Conservation (phyloP, 306 rosid genomes). For the Rosa multiflora region DNA sequence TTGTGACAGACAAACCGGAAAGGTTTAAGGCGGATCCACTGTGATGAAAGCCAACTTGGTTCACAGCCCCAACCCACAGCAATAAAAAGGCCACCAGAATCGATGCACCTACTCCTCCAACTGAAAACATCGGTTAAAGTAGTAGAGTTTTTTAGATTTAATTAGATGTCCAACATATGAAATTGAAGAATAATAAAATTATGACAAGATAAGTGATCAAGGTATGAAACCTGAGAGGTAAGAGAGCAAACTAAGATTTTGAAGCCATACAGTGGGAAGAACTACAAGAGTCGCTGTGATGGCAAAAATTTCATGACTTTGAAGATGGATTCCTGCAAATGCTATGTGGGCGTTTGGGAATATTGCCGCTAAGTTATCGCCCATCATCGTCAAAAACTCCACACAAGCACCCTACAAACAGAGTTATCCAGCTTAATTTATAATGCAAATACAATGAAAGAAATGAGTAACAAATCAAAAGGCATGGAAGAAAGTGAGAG, state of each 20-base stretch:
- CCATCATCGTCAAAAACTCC: conserved; percentile 56
- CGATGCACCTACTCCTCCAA: conserved; percentile 76
- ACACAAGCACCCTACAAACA: conserved; percentile 65
- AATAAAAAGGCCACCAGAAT: conserved; percentile 53
- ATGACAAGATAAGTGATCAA: neutral
- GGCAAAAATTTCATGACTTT: conserved; percentile 37
- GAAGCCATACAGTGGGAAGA: conserved; percentile 80
- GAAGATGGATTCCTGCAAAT: conserved; percentile 45
- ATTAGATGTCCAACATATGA: neutral
- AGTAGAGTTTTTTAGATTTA: neutral
- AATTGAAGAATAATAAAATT: neutral
- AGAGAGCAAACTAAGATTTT: conserved; percentile 56
- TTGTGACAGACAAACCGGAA: conserved; percentile 44
- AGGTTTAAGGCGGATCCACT: conserved; percentile 48
- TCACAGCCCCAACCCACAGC: conserved; percentile 69
- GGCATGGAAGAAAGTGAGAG: neutral
- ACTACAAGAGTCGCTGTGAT: conserved; percentile 50
- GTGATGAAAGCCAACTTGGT: conserved; percentile 53
- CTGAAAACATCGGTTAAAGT: conserved; percentile 31
- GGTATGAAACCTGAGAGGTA: conserved; percentile 66
- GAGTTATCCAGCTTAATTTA: conserved; percentile 11
- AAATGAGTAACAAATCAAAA: neutral
- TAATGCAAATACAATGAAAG: conserved; percentile 1
- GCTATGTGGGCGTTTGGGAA: conserved; percentile 48
- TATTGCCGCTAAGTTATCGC: conserved; percentile 55